phyloP scores from a whole-genome alignment of 2,329 filamentous ascomycete genomes.

The Cryphonectria parasitica region DNA sequence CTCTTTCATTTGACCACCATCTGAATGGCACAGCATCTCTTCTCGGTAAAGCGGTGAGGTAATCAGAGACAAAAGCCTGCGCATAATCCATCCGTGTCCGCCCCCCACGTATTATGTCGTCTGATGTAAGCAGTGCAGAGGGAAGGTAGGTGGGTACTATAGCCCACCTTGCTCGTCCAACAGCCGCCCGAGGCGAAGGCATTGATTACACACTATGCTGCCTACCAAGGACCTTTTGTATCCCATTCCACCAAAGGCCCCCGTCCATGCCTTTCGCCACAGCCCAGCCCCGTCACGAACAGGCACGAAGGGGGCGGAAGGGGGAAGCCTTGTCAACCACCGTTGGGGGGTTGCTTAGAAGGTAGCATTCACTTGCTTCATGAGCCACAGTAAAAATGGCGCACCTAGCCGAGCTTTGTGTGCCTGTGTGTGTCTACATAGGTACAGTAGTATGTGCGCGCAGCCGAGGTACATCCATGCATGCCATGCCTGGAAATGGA shows the following conservation, averaged over 20 bases:
- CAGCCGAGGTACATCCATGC: slow-evolving; percentile 2
- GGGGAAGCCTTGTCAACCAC: not conserved
- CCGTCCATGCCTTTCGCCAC: not conserved
- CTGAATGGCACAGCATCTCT: not conserved
- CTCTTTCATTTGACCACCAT: not conserved
- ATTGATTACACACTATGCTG: not conserved
- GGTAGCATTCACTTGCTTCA: slow-evolving; percentile 1
- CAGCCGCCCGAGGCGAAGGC: slow-evolving; percentile 15
- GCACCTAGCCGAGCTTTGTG: not conserved
- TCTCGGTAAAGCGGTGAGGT: not conserved
- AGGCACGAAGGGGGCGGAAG: not conserved
- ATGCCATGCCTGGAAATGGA: not conserved
- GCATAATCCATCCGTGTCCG: not conserved
- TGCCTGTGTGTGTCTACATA: not conserved
- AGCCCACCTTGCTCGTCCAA: slow-evolving; percentile 2
- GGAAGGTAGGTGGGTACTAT: not conserved
- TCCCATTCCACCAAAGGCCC: not conserved
- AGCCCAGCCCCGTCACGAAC: not conserved
- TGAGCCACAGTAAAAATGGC: slow-evolving; percentile 14
- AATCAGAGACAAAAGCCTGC: not conserved
- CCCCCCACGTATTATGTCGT: not conserved
- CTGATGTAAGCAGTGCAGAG: slow-evolving; percentile 11
- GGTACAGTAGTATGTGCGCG: not conserved
- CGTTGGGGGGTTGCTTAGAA: not conserved
- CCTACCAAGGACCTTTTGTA: not conserved